These are phyloP conservation scores for Tylopilus sp. DNA, from an alignment of 1,284 basidiomycete species.

Conservation along the genomic window DNA sequence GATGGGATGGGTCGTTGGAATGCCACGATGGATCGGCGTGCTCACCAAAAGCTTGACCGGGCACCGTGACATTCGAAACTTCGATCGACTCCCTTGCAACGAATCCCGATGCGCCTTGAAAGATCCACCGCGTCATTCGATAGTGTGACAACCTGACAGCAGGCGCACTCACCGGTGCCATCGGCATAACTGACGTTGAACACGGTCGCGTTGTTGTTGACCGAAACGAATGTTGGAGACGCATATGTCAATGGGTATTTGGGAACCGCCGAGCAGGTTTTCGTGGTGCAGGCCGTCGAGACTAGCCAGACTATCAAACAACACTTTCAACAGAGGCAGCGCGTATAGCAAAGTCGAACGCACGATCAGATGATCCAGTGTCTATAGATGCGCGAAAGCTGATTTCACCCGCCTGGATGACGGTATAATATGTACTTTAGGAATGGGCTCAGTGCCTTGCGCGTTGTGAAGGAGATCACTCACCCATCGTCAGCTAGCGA, in stretches of 20 bases:
- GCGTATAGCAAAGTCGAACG: constrained; percentile 6
- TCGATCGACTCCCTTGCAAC: constrained; percentile 62
- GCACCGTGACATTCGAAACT: constrained; percentile 56
- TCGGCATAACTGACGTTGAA: constrained; percentile 67
- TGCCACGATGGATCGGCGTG: constrained; percentile 12
- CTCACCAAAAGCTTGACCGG: constrained; percentile 66
- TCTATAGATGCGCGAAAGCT: constrained; percentile 70
- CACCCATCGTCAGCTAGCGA: constrained; percentile 49
- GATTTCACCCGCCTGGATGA: constrained; percentile 58
- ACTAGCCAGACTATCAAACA: constrained; percentile 56
- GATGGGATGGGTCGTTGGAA: background rate
- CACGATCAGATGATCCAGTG: constrained; percentile 60
- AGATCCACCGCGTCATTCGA: constrained; percentile 10
- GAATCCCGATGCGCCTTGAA: constrained; percentile 62
- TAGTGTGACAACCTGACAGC: background rate
- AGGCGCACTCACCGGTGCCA: constrained; percentile 49
- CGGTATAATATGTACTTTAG: constrained; percentile 63
- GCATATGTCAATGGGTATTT: constrained; percentile 64
- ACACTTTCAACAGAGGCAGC: background rate
- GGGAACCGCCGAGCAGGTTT: constrained; percentile 54
- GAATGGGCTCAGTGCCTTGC: constrained; percentile 14
- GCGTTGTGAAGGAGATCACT: constrained; percentile 20
- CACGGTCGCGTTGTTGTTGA: constrained; percentile 58
- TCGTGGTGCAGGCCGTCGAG: constrained; percentile 59
- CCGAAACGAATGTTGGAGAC: constrained; percentile 60